phyloP scores from a whole-genome alignment of 768 basidiomycete genomes.

The Leccinum arenicola region DNA sequence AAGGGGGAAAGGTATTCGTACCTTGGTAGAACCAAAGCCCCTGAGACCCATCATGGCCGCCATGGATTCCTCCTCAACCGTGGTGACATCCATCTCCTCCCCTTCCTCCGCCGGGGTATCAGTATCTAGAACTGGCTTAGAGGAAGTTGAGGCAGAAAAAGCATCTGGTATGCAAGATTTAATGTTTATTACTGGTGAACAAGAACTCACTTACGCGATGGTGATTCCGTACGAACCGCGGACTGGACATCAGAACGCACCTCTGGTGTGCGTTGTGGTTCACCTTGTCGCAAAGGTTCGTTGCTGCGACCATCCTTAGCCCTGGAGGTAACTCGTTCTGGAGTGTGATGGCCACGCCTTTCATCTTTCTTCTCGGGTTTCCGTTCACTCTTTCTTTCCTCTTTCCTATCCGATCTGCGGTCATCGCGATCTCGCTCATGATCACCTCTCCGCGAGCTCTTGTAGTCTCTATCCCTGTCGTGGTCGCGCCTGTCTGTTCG shows the following conservation, averaged over 20 bases:
- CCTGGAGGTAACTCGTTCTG: slow-evolving; percentile 33
- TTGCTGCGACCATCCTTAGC: slow-evolving; percentile 29
- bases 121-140: slow-evolving; percentile 39
- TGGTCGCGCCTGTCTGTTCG: slow-evolving; percentile 35
- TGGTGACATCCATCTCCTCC: slow-evolving; percentile 50
- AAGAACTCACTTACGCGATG: slow-evolving; percentile 14
- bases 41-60: slow-evolving; percentile 86
- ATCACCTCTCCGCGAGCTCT: slow-evolving; percentile 30
- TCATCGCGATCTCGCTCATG: slow-evolving; percentile 31
- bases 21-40: slow-evolving; percentile 91
- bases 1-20: slow-evolving; percentile 27
- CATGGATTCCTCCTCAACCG: slow-evolving; percentile 76
- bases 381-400: slow-evolving; percentile 33
- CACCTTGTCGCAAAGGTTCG: slow-evolving; percentile 20
- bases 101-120: slow-evolving; percentile 47
- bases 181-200: background rate
- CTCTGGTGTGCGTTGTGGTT: slow-evolving; percentile 22
- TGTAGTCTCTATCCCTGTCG: slow-evolving; percentile 39
- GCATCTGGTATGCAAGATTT: slow-evolving; percentile 5
- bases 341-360: slow-evolving; percentile 40
- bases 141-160: slow-evolving; percentile 6
- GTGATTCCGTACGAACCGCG: slow-evolving; percentile 9
- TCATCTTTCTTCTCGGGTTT: slow-evolving; percentile 35
- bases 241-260: slow-evolving; percentile 15
- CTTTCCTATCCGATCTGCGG: slow-evolving; percentile 31